Evolutionary conservation across 176 grass and related monocot species (phyloP).

Genomic region (Raddia distichophylla): DNA sequence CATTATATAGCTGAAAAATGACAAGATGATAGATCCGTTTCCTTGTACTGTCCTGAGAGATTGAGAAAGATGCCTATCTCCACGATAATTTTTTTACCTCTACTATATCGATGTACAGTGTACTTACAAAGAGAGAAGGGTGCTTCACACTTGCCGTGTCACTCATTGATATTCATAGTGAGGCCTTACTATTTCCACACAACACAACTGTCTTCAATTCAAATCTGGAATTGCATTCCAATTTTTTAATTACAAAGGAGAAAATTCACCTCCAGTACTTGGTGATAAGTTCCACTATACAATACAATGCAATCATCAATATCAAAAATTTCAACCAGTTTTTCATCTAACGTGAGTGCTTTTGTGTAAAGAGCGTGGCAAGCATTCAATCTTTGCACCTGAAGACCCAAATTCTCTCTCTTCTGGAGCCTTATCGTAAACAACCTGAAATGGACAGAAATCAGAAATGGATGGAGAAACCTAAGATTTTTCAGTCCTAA

Average conservation of each 20-base stretch:
- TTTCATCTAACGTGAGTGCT: background rate
- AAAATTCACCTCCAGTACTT: conserved; percentile 11
- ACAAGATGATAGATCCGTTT: conserved; percentile 25
- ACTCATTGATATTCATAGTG: background rate
- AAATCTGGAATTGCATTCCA: conserved; percentile 22
- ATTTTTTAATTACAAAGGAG: conserved; percentile 3
- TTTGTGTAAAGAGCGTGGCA: background rate
- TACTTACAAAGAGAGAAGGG: background rate
- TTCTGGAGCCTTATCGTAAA: conserved; percentile 26
- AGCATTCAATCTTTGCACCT: background rate
- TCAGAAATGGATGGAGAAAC: conserved; percentile 5
- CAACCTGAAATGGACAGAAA: conserved; percentile 35
- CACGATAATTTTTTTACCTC: background rate
- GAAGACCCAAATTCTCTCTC: conserved; percentile 1
- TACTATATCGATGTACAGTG: background rate
- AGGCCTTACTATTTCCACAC: background rate
- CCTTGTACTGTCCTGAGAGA: background rate
- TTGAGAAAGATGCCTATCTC: background rate
- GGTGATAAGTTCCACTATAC: conserved; percentile 18
- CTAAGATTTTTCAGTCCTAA: background rate
- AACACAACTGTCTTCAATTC: background rate
- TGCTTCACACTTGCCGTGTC: background rate
- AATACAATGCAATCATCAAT: conserved; percentile 34
- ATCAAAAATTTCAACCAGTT: background rate
- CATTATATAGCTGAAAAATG: conserved; percentile 7